phyloP scores from a whole-genome alignment of 2,329 filamentous ascomycete species.

The Fusarium verticillioides region DNA sequence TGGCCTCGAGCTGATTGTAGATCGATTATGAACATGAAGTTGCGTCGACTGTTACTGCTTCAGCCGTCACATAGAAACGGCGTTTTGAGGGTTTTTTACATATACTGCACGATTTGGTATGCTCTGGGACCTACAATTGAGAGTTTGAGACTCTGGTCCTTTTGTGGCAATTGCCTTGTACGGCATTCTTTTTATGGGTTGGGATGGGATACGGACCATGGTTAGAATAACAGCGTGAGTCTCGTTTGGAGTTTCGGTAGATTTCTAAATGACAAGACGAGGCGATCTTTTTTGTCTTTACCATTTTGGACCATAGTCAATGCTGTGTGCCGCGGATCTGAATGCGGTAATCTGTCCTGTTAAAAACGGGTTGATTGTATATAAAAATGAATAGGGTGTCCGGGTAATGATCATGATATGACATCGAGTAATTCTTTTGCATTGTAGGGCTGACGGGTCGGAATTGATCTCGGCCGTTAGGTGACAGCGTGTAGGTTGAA shows the following conservation, averaged over 20 bases:
- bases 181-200: not conserved
- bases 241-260: slow-evolving; percentile 21
- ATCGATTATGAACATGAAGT: not conserved
- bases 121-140: not conserved
- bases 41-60: not conserved
- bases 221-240: slow-evolving; percentile 19
- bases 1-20: not conserved
- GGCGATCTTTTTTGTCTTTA: not conserved
- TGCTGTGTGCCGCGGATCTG: not conserved
- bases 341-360: too few relatives aligned
- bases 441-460: slow-evolving; percentile 3
- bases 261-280: not conserved
- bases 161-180: not conserved
- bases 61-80: slow-evolving; percentile 9
- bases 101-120: not conserved
- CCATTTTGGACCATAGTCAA: rapidly evolving
- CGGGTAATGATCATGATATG: not conserved
- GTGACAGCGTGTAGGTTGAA: not conserved
- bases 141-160: not conserved
- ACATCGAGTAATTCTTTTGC: not conserved
- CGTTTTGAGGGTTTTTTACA: slow-evolving; percentile 7
- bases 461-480: not conserved
- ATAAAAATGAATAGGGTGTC: not conserved
- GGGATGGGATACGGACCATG: not conserved
- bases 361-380: not conserved